A percentile compares a stretch with the other conserved stretches of the same genome.
Evolutionary conservation across 2,329 filamentous ascomycete species (phyloP).

Genomic region (Alternaria gansuensis): DNA sequence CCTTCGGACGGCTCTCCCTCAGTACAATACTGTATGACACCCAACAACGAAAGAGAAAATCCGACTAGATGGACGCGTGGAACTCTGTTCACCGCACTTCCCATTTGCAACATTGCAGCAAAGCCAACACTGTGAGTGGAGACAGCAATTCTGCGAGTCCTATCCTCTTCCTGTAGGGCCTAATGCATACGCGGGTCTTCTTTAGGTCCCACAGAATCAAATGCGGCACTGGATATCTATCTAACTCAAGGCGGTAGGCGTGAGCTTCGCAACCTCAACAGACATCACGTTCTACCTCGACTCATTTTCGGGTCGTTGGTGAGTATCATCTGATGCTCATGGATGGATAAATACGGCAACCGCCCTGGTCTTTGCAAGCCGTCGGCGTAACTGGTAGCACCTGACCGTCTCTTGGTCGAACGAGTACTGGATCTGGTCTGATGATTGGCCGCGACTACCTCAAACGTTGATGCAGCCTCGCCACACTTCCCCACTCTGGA

Average conservation of each 20-base stretch:
- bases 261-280: slow-evolving; percentile 8
- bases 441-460: slow-evolving; percentile 38
- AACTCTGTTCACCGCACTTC: slow-evolving; percentile 2
- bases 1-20: background rate
- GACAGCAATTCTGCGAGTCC: slow-evolving; percentile 2
- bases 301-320: slow-evolving; percentile 23
- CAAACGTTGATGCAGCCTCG: slow-evolving; percentile 38
- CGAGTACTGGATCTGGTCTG: slow-evolving; percentile 13
- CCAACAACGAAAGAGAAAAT: background rate
- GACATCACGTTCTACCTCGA: slow-evolving; percentile 20
- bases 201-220: slow-evolving; percentile 10
- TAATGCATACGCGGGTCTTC: slow-evolving; percentile 6
- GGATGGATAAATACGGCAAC: slow-evolving; percentile 33
- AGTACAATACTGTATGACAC: slow-evolving; percentile 1
- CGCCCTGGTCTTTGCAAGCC: slow-evolving; percentile 30
- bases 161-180: slow-evolving; percentile 6
- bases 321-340: slow-evolving; percentile 45
- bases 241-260: slow-evolving; percentile 9
- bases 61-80: background rate
- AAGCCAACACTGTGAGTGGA: slow-evolving; percentile 7
- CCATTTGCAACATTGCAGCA: background rate
- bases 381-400: slow-evolving; percentile 32
- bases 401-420: slow-evolving; percentile 34
- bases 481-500: slow-evolving; percentile 30
- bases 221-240: background rate